Evolutionary conservation across 1,284 basidiomycete species (phyloP), one percentile per base, ranked within the genome.

Genomic region (Ceratobasidium sp.): DNA sequence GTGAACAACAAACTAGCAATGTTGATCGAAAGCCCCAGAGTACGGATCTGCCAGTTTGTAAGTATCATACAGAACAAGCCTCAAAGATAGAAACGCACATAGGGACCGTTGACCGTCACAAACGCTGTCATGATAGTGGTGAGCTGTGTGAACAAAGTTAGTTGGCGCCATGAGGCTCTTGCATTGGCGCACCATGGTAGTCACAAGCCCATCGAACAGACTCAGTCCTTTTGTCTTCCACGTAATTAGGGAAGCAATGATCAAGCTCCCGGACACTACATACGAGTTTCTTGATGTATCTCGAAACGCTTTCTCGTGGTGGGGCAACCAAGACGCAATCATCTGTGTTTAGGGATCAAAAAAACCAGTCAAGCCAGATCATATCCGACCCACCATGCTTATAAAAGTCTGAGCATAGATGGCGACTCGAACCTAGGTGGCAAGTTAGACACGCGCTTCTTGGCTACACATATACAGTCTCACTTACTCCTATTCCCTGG

Each of bases 81-180:
- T 49, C 5, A 61, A 53, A 9, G 39, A 40, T 53, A 12, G 60
- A 26, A 12, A 58, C 73, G 20, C 56, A 77, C 73, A 33, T 77
- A 77, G 39, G 51, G 49, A 1, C 46, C 64, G 28, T 77, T 77
- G n/a, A 77, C 73, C 1, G 73, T 77, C 1, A 77, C 73, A 39
- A 77, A 77, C 4, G 73, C 73, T 5, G 73, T 77, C 73, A 77
- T 77, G 40, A 77, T 66, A 23, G 73, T 77, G 51, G 73, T 77
- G 28, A 77, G 73, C 73, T 77, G n/a, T 42, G 20, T 18, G 55
- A 7, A 18, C 40, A 5, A 4, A 15, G 23, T 55, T n/a, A 58
- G 33, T 39, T 42, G 18, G 23, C 44, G 12, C 18, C 20, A 12
- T 18, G 23, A 44, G 42, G 2, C 9, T 42, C 3, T 12, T 23